These are phyloP conservation scores for Backusella tuberculispora DNA, from an alignment of 192 early-diverging fungal species.

Conservation along the genomic window DNA sequence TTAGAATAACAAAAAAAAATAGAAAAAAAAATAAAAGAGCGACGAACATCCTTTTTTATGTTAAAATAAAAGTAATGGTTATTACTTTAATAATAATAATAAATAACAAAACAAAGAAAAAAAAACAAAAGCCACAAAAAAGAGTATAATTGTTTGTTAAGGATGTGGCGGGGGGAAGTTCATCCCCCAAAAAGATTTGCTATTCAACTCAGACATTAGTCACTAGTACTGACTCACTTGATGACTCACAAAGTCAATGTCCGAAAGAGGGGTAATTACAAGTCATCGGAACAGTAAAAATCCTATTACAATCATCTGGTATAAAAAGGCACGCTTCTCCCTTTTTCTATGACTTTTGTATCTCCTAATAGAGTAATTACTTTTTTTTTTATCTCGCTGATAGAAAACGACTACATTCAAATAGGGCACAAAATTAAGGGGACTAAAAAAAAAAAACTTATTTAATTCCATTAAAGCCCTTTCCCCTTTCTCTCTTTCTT, in stretches of 20 bases:
- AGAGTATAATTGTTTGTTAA: background rate
- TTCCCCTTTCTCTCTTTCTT: background rate
- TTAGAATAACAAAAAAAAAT: background rate
- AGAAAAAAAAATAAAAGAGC: background rate
- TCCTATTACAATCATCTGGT: background rate
- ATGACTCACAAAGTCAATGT: constrained; percentile 7
- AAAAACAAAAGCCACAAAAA: background rate
- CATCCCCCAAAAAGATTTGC: background rate
- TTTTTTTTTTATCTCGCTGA: constrained; percentile 20
- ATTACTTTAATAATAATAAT: no score
- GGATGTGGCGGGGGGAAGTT: background rate
- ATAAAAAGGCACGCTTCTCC: constrained; percentile 13
- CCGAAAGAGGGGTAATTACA: background rate
- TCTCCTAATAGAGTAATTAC: constrained; percentile 18
- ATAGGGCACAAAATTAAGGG: constrained; percentile 5
- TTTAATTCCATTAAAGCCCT: background rate
- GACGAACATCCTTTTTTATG: no score
- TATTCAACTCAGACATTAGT: constrained; percentile 4
- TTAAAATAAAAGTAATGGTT: no score
- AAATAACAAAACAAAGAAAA: background rate
- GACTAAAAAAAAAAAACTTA: constrained; percentile 1
- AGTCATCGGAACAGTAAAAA: constrained; percentile 9
- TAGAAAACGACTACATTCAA: constrained; percentile 13
- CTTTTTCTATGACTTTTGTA: constrained; percentile 3
- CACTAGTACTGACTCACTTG: constrained; percentile 11